Evolutionary conservation across 352 stramenopile genomes (phyloP).

Genomic region (Phytophthora hibernalis): DNA sequence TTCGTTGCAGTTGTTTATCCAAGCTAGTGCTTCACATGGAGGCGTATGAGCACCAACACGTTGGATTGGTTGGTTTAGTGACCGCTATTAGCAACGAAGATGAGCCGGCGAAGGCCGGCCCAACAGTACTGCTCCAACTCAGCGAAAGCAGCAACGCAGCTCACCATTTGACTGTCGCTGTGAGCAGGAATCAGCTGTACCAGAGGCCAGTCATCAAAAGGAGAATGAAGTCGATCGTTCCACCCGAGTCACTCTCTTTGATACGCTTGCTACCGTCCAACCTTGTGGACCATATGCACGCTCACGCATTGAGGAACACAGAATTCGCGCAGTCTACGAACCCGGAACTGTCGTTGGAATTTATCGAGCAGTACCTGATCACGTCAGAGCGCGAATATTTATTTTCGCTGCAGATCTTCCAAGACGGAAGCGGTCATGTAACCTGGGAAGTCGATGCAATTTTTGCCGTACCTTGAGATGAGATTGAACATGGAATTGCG

Average conservation of each 20-base stretch:
- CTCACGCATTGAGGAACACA: constrained; percentile 1
- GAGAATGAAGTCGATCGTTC: constrained; percentile 19
- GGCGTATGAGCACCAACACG: constrained; percentile 37
- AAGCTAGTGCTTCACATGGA: constrained; percentile 26
- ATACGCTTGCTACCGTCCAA: constrained; percentile 35
- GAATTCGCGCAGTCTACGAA: not conserved
- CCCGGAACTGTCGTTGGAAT: constrained; percentile 26
- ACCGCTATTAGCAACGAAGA: constrained; percentile 6
- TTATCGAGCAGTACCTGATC: constrained; percentile 33
- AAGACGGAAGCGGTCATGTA: constrained; percentile 23
- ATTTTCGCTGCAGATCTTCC: constrained; percentile 48
- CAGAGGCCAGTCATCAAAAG: constrained; percentile 27
- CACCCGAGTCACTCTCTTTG: constrained; percentile 31
- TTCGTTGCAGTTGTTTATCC: constrained; percentile 29
- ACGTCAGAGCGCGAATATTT: constrained; percentile 25
- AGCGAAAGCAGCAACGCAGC: constrained; percentile 25
- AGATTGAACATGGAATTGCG: constrained; percentile 1
- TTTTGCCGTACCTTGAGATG: constrained; percentile 22
- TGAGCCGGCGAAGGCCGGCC: not conserved
- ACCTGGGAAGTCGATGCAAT: constrained; percentile 47
- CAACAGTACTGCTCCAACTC: constrained; percentile 31
- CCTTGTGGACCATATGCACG: constrained; percentile 35
- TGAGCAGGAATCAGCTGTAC: constrained; percentile 36
- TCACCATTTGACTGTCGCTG: constrained; percentile 28
- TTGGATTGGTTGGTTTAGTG: constrained; percentile 39